Percentiles rank a stretch among this genome's conserved stretches.
Evolutionary conservation across 2,329 filamentous ascomycete genomes (phyloP).

Genomic region (Chalaropsis thielavioides): DNA sequence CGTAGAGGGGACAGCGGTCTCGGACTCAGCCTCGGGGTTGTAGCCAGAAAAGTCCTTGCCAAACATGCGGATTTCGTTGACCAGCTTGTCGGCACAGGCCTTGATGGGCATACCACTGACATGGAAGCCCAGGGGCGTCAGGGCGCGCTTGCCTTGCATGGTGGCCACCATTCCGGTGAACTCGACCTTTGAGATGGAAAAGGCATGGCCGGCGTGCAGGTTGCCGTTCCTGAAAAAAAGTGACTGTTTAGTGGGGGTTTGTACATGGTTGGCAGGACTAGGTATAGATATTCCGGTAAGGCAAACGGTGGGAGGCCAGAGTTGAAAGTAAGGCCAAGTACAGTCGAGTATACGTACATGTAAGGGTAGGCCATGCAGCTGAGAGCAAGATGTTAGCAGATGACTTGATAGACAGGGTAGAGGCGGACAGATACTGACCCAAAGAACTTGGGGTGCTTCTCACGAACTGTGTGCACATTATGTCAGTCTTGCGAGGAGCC

Average conservation of each 20-base stretch:
- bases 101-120: slow-evolving; percentile 94
- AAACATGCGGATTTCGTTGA: slow-evolving; percentile 77
- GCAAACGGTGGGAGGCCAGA: not conserved
- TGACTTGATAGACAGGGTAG: not conserved
- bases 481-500: not conserved
- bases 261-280: not conserved
- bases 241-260: slow-evolving; percentile 39
- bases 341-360: slow-evolving; percentile 23
- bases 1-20: slow-evolving; percentile 31
- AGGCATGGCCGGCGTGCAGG: slow-evolving; percentile 81
- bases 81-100: slow-evolving; percentile 88
- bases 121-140: slow-evolving; percentile 92
- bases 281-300: not conserved
- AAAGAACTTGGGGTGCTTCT: slow-evolving; percentile 82
- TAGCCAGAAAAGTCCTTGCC: slow-evolving; percentile 74
- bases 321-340: not conserved
- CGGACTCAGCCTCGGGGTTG: slow-evolving; percentile 41
- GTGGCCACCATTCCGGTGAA: slow-evolving; percentile 75
- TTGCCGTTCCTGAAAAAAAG: slow-evolving; percentile 51
- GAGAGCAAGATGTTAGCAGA: slow-evolving; percentile 1
- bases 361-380: slow-evolving; percentile 29
- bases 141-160: slow-evolving; percentile 74
- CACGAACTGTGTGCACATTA: slow-evolving; percentile 35
- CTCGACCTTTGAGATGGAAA: slow-evolving; percentile 85
- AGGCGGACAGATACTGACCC: slow-evolving; percentile 31